Conservation (phyloP, 306 rosid genomes). For the Luffa acutangula region DNA sequence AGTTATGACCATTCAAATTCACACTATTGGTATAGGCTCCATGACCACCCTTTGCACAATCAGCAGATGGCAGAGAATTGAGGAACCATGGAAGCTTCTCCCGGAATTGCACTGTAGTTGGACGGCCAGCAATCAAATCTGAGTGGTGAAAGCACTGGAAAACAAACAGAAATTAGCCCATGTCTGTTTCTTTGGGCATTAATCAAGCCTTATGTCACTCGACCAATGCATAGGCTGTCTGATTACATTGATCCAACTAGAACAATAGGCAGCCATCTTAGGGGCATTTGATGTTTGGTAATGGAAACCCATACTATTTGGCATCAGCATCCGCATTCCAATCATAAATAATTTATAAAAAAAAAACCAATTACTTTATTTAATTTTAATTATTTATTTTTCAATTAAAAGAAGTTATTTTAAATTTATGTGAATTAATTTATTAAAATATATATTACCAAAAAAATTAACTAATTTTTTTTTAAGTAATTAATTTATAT, state of each 20-base stretch:
- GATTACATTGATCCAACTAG: neutral
- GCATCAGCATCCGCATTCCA: neutral
- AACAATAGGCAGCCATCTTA: neutral
- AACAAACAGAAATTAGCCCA: constrained; percentile 27
- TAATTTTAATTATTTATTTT: neutral
- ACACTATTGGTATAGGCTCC: constrained; percentile 97
- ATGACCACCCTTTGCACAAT: constrained; percentile 99
- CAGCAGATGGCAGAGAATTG: constrained; percentile 91
- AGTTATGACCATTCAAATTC: constrained; percentile 64
- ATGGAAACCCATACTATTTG: neutral
- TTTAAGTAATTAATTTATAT: neutral
- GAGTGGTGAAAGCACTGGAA: constrained; percentile 88
- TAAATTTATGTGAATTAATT: neutral
- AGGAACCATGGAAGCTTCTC: constrained; percentile 99
- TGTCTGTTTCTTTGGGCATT: neutral
- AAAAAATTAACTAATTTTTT: neutral
- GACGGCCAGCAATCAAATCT: constrained; percentile 84
- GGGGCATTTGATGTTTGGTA: neutral
- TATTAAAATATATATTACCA: neutral
- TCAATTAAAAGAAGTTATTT: neutral
- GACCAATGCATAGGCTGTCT: neutral
- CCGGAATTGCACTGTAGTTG: constrained; percentile 76
- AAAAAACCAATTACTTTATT: neutral
- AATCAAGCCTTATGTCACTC: neutral
- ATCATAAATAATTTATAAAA: neutral